Base-by-base conservation (phyloP, 495 filamentous ascomycete species). In the Xylaria cubensis region DNA sequence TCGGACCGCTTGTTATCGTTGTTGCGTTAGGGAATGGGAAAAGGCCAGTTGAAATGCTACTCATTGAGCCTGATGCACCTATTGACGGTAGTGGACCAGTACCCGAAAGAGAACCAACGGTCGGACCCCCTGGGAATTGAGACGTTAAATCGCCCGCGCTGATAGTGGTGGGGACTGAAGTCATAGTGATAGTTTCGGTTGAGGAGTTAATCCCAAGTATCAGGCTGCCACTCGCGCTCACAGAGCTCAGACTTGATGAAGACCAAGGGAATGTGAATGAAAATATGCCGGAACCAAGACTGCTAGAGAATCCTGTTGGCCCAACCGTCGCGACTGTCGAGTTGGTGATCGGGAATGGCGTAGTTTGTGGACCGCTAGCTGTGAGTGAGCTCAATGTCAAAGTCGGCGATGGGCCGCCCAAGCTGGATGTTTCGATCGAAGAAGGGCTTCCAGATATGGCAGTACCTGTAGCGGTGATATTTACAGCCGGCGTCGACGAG, bases 271-370 rank as follows among this genome's bases (percentile, higher is more conserved):
- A 24, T 10, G 69, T 59, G 70, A 19, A 61, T 26, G 39, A 42
- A 21, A 42, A 19, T 41, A 12, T 15, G 51, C 41, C 21, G 34
- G 70, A 61, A 19, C 53, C 53, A 39, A 46, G 15, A 42, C 41
- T 50, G 26, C 62, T 67, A 15, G 70, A 9, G 19, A 59, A 15
- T 21, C 19, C 67, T 32, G 64, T 66, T 6, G 70, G 29, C n/a
- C 41, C 41, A 39, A 51, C 53, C 2, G 64, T 64, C 26, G 32
- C 41, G 12, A 24, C 34, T 41, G 69, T 79, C 32, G 74, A 75
- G 70, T 79, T 79, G 12, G 74, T 44, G 41, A 77, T 55, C 7
- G 76, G 73, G 56, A 77, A 78, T n/a, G 77, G 72, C 48, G 56
- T 65, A 9, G 65, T 67, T 59, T 24, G 46, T 12, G 63, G 51